These are phyloP conservation scores for Nothopassalora personata DNA, from an alignment of 2,329 filamentous ascomycete genomes.

Conservation along the genomic window DNA sequence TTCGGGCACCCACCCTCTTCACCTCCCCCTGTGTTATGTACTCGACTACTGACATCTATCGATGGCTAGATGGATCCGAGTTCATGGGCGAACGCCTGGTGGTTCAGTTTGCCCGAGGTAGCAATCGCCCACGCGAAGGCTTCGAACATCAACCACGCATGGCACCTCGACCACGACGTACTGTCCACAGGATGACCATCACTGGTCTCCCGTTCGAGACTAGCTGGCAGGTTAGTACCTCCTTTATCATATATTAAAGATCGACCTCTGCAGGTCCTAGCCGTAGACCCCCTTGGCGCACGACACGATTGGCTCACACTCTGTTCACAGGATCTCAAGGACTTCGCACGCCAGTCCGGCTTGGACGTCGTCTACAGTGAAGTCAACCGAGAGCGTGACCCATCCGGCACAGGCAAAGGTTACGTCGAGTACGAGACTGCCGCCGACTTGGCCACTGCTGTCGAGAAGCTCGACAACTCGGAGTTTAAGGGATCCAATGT, in stretches of 20 bases:
- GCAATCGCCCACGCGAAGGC: constrained; percentile 59
- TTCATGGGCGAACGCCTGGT: constrained; percentile 98
- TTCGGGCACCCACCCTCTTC: constrained; percentile 10
- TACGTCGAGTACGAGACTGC: constrained; percentile 98
- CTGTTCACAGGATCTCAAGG: constrained; percentile 87
- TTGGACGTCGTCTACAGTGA: constrained; percentile 98
- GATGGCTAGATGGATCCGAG: constrained; percentile 75
- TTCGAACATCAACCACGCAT: constrained; percentile 59
- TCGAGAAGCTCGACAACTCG: constrained; percentile 87
- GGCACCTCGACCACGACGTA: constrained; percentile 80
- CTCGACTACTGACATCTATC: constrained; percentile 29
- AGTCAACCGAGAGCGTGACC: constrained; percentile 84
- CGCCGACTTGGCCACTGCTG: constrained; percentile 79
- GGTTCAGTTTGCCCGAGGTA: constrained; percentile 94
- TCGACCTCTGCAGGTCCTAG: not conserved
- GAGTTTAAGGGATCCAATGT: constrained; percentile 91
- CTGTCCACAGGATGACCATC: constrained; percentile 94
- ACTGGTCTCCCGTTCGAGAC: constrained; percentile 95
- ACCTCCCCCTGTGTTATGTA: constrained; percentile 17
- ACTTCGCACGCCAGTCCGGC: constrained; percentile 94
- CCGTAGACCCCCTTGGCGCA: not conserved
- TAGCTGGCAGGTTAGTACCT: constrained; percentile 97
- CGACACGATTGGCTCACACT: not conserved
- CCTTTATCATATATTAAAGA: constrained; percentile 14
- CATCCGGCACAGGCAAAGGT: constrained; percentile 54